These are phyloP conservation scores for Pyronema omphalodes DNA, from an alignment of 495 filamentous ascomycete genomes.

Conservation along the genomic window DNA sequence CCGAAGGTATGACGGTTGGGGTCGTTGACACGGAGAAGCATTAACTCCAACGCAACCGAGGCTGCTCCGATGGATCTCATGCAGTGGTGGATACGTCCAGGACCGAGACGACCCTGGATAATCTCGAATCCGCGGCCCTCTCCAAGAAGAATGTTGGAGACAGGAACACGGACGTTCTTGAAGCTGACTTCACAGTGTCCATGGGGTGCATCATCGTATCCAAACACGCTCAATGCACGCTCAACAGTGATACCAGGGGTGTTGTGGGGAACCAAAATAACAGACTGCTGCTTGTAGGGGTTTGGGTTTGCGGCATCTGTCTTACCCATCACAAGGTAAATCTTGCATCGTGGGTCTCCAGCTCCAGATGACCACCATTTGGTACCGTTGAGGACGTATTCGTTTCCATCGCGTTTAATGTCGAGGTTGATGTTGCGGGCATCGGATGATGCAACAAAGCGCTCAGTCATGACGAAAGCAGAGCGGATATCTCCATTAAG, in stretches of 20 bases:
- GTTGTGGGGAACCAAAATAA: constrained; percentile 62
- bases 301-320: constrained; percentile 50
- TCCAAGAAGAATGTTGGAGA: constrained; percentile 61
- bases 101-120: constrained; percentile 80
- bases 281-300: constrained; percentile 72
- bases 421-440: constrained; percentile 72
- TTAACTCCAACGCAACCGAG: constrained; percentile 70
- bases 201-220: constrained; percentile 86
- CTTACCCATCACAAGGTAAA: constrained; percentile 91
- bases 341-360: constrained; percentile 70
- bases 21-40: constrained; percentile 79
- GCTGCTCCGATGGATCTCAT: constrained; percentile 82
- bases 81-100: constrained; percentile 83
- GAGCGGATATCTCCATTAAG: constrained; percentile 73
- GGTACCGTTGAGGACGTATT: constrained; percentile 72
- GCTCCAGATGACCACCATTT: constrained; percentile 97
- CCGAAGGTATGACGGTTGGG: constrained; percentile 71
- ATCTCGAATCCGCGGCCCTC: constrained; percentile 92
- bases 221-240: constrained; percentile 76
- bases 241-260: constrained; percentile 62
- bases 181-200: constrained; percentile 83
- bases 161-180: constrained; percentile 65
- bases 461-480: constrained; percentile 89
- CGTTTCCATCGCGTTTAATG: constrained; percentile 60
- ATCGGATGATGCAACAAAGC: constrained; percentile 67